Base-by-base conservation (phyloP, 1,284 basidiomycete species). In the Tremellales sp. region DNA sequence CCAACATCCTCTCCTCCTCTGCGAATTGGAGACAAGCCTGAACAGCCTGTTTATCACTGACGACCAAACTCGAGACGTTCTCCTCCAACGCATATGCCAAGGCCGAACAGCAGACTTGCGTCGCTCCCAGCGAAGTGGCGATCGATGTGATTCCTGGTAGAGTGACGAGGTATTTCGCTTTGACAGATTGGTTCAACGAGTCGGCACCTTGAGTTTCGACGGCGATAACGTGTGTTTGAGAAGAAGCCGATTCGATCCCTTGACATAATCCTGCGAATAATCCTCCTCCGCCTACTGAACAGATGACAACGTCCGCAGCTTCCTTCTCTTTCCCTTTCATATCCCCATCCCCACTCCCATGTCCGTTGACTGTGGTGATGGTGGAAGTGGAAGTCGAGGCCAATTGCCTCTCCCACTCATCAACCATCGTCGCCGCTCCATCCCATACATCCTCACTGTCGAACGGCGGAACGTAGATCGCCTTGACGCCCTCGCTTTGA, bases 151-250 rank as follows among this genome's bases (percentile, higher is more conserved):
- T 65, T 10, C 54, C 61, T 5, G 60, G 59, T 13, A 65, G 39
- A 27, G 61, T 60, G 29, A 63, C 42, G 11, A 61, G 46, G 35
- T 55, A 19, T 15, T 46, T 33, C 3, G 59, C 56, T 33, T 50
- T 46, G 24, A 63, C 36, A 8, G 63, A 45, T 21, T 48, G 24
- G 41, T 60, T 31, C 3, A 65, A 47, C 3, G 59, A 60, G 25
- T 65, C 60, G 5, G 61, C 60, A 8, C 63, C 63, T 6, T 33
- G 13, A 0, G 63, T 65, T 43, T 65, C 63, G n/a, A 62, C 60
- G 3, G 54, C 52, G 6, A 63, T 43, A 12, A 64, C 48, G 21
- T 51, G 50, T 2, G 51, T 40, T 21, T 39, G 45, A n/a, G 13
- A 7, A 13, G 40, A 26, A 6, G 25, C 4, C 4, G 47, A 43